Base-by-base conservation (phyloP, 768 basidiomycete genomes). In the Asterophora parasitica region DNA sequence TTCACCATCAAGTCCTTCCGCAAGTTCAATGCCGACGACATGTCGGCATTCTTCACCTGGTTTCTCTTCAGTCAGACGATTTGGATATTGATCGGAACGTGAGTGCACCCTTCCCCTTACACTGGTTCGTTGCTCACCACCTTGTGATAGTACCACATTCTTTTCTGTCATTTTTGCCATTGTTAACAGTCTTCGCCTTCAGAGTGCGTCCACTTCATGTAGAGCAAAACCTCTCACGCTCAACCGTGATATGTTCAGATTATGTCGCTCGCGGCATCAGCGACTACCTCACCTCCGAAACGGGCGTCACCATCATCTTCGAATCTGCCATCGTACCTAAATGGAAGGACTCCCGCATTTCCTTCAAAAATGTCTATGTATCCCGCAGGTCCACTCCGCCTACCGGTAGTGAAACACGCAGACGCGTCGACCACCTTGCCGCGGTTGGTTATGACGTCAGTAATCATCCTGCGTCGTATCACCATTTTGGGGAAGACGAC, bases 261-360 rank as follows among this genome's bases (percentile, higher is more conserved):
- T 88, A 84, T 58, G 77, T 98, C 30, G 96, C 95, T 8, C 78
- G 82, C 28, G 82, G 81, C 6, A 85, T 98, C 40, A 95, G 93
- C 53, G 85, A 92, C 64, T 94, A 98, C 63, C 71, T 99, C 48
- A 98, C 96, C 4, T 75, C 85, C 0, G 88, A 93, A 62, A 96
- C 94, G 0, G 96, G 96, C 2, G 83, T 95, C 34, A 93, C 84
- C 11, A 84, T 99, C 56, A 88, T 95, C 44, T 97, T 97, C 63
- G 96, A 99, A 66, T 92, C 90, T 4, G 96, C 96, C 26, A 94
- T 98, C 57, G 94, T 98, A 8, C 95, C 96, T 2, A 93, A 92
- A 64, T 96, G 94, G 92, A 89, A 92, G 53, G 91, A 94, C 58
- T 94, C 92, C 8, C 85, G 87, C 11, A 85, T 99, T 45, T 93